Conservation (phyloP, 2,329 filamentous ascomycete species). For the Colletotrichum sp. region DNA sequence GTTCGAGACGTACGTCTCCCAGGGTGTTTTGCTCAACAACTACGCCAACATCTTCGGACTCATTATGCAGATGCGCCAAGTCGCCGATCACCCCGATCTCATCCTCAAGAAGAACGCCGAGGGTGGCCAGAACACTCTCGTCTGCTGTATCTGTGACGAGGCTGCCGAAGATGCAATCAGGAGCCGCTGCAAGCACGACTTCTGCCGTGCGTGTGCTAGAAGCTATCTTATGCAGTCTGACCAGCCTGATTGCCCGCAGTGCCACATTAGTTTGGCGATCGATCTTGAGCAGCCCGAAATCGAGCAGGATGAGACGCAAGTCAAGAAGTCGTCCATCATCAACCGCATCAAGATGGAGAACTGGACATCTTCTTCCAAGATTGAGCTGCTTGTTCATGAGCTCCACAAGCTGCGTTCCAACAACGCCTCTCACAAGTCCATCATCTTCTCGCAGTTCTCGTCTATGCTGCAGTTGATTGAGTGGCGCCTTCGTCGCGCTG, state of each 20-base stretch:
- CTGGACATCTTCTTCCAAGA: conserved; percentile 98
- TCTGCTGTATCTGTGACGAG: conserved; percentile 96
- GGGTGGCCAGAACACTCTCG: conserved; percentile 86
- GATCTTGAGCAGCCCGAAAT: conserved; percentile 96
- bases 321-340: conserved; percentile 97
- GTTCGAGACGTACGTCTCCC: conserved; percentile 95
- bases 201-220: conserved; percentile 46
- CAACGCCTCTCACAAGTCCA: conserved; percentile 93
- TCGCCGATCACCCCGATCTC: conserved; percentile 94
- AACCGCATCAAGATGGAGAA: conserved; percentile 99
- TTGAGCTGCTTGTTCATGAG: conserved; percentile 94
- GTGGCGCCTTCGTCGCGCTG: conserved; percentile 94
- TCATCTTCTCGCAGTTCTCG: conserved; percentile 97
- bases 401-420: conserved; percentile 90
- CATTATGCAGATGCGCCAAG: conserved; percentile 99
- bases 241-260: conserved; percentile 82
- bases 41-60: conserved; percentile 99
- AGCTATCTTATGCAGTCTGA: conserved; percentile 76
- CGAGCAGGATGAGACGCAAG: conserved; percentile 82
- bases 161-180: conserved; percentile 93
- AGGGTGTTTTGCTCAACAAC: conserved; percentile 93
- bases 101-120: conserved; percentile 87
- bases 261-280: conserved; percentile 87
- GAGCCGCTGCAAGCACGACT: conserved; percentile 89
- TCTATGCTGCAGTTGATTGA: conserved; percentile 97